Evolutionary conservation across 2,329 filamentous ascomycete genomes (phyloP), one percentile per base, ranked within the genome.

Genomic region (Hypoxylon rubiginosum): DNA sequence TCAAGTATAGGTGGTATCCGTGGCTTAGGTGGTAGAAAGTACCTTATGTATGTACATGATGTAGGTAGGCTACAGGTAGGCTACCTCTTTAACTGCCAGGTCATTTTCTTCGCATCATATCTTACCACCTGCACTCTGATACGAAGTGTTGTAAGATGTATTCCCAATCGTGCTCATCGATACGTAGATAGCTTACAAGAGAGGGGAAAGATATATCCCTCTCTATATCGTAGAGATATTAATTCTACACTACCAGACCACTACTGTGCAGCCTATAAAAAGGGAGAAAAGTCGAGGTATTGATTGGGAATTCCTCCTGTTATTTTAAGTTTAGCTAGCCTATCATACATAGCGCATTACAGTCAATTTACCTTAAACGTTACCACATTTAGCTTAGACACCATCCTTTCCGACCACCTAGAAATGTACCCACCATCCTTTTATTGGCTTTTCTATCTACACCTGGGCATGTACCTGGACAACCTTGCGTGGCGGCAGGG

Each of bases 331-430:
- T 45, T 21, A 45, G 19, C 8, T 21, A 24, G 28, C 49, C 49
- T 54, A 53, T 62, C 30, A 19, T 52, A 62, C 30, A 19, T 52
- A 62, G 34, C 24, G 41, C 41, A 52, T 59, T 45, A 41, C 17
- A 34, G 41, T 53, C 41, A 59, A 65, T 62, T 36, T 62, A 62
- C 28, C 34, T 45, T 62, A 56, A 62, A 66, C 46, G 46, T 48
- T 68, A 62, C 66, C 51, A 9, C n/a, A 56, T 68, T 56, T 46
- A 57, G 66, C 43, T 62, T 67, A 67, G 60, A 15, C 26, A 24
- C 19, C 34, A 30, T 62, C 6, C 34, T 32, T 51, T 58, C 28
- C 41, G 10, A 26, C 28, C 46, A 53, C 56, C 46, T 28, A 52
- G 34, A 13, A 13, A 58, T 64, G 46, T 45, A 52, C 52, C 57